These are phyloP conservation scores for Metarhizium rileyi DNA, from an alignment of 2,329 filamentous ascomycete species.

Conservation along the genomic window DNA sequence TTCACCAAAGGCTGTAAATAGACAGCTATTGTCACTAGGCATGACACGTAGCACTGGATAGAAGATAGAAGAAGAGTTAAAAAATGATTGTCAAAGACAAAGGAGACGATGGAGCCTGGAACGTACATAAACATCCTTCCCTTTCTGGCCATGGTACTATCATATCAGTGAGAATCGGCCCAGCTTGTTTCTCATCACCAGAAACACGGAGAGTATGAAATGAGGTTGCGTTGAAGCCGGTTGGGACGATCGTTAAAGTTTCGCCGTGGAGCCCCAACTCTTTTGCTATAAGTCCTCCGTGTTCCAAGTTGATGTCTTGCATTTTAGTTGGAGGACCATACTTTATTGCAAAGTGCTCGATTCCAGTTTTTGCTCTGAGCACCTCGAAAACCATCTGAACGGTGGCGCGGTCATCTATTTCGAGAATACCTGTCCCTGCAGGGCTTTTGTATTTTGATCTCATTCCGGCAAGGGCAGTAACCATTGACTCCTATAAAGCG, in stretches of 20 bases:
- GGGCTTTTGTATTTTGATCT: conserved; percentile 68
- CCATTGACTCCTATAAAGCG: too few relatives aligned
- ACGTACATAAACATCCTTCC: conserved; percentile 39
- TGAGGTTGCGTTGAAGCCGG: conserved; percentile 16
- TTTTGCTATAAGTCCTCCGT: conserved; percentile 37
- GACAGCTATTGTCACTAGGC: conserved; percentile 92
- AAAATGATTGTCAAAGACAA: not conserved
- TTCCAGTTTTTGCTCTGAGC: conserved; percentile 54
- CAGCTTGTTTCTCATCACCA: not conserved
- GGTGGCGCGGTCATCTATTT: conserved; percentile 58
- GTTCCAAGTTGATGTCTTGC: conserved; percentile 53
- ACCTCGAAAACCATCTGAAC: conserved; percentile 50
- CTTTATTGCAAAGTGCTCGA: conserved; percentile 65
- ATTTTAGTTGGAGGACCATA: conserved; percentile 66
- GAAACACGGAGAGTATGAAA: not conserved
- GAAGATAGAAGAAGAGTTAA: too few relatives aligned
- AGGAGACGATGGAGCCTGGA: not conserved
- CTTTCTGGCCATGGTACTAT: conserved; percentile 39
- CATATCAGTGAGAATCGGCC: conserved; percentile 13
- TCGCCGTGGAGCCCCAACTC: conserved; percentile 39
- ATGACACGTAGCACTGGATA: conserved; percentile 73
- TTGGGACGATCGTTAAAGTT: conserved; percentile 39
- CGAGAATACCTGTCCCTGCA: conserved; percentile 59
- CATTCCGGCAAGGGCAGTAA: conserved; percentile 35
- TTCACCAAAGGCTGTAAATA: conserved; percentile 82